Conservation (phyloP, 305 asterid genomes). For the Fraxinus platypoda region DNA sequence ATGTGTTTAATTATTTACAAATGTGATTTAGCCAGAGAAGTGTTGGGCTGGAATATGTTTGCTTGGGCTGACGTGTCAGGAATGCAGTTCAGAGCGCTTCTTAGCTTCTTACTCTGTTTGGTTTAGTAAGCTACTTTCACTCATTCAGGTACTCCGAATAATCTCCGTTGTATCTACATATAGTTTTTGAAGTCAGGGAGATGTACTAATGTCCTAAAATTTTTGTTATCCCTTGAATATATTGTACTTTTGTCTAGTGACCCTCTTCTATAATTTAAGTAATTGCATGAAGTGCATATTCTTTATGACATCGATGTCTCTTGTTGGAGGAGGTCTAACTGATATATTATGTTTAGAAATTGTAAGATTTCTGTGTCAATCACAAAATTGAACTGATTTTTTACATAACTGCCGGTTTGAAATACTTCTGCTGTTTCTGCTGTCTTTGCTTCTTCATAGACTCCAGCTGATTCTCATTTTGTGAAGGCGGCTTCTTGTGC, state of each 20-base stretch:
- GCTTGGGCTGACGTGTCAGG: conserved; percentile 85
- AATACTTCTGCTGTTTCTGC: conserved; percentile 18
- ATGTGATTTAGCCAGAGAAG: conserved; percentile 71
- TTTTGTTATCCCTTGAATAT: neutral
- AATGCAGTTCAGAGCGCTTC: conserved; percentile 79
- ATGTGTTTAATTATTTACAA: conserved; percentile 22
- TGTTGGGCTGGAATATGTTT: conserved; percentile 85
- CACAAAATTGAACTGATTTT: neutral
- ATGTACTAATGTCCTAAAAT: neutral
- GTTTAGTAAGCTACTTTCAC: conserved; percentile 55
- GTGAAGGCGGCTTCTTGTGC: conserved; percentile 86
- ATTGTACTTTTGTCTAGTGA: neutral
- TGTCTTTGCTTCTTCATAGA: conserved; percentile 36
- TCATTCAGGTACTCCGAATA: conserved; percentile 60
- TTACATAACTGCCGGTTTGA: neutral
- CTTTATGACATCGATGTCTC: neutral
- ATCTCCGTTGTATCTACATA: conserved; percentile 5
- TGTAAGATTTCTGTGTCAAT: neutral
- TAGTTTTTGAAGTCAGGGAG: neutral
- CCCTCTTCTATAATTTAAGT: conserved; percentile 1
- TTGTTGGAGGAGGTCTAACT: conserved; percentile 3
- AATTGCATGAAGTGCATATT: neutral
- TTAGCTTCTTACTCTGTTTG: conserved; percentile 63
- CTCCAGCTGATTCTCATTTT: conserved; percentile 53
- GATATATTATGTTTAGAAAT: neutral